Evolutionary conservation across 2,329 filamentous ascomycete species (phyloP).

Genomic region (Fusarium anguioides): DNA sequence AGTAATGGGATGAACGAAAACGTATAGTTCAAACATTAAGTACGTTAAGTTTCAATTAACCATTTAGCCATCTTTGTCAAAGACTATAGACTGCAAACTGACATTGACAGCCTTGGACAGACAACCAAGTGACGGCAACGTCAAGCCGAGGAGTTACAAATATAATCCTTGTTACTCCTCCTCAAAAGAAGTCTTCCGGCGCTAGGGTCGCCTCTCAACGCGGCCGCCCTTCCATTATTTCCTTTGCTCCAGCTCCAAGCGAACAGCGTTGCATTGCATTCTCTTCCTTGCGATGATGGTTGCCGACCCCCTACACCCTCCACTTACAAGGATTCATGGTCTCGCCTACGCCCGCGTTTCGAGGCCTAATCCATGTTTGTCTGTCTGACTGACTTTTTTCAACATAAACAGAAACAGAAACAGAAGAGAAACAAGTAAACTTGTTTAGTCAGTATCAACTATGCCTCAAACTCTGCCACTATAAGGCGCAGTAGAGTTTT

Average conservation of each 20-base stretch:
- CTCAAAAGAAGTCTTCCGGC: conserved; percentile 1
- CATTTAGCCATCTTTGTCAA: background rate
- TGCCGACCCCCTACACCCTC: background rate
- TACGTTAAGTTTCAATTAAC: conserved; percentile 8
- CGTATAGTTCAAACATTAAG: conserved; percentile 13
- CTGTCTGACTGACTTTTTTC: conserved; percentile 16
- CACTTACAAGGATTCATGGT: conserved; percentile 15
- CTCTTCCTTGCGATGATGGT: background rate
- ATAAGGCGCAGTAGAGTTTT: conserved; percentile 15
- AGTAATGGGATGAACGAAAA: conserved; percentile 2
- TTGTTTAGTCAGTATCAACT: background rate
- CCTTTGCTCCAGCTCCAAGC: conserved; percentile 24
- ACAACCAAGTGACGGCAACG: conserved; percentile 11
- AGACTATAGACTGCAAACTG: too few relatives aligned
- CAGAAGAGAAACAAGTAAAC: background rate
- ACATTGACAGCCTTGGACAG: too few relatives aligned
- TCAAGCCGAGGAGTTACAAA: conserved; percentile 4
- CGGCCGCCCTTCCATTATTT: conserved; percentile 36
- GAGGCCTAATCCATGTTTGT: conserved; percentile 26
- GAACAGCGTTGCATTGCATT: conserved; percentile 30
- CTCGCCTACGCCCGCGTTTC: conserved; percentile 28
- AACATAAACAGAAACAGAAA: conserved; percentile 22
- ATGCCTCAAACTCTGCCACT: conserved; percentile 15
- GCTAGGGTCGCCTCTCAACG: conserved; percentile 38
- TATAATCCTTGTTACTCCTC: background rate